Conservation (phyloP, 441 rosid species). For the Aquilaria agallochum region DNA sequence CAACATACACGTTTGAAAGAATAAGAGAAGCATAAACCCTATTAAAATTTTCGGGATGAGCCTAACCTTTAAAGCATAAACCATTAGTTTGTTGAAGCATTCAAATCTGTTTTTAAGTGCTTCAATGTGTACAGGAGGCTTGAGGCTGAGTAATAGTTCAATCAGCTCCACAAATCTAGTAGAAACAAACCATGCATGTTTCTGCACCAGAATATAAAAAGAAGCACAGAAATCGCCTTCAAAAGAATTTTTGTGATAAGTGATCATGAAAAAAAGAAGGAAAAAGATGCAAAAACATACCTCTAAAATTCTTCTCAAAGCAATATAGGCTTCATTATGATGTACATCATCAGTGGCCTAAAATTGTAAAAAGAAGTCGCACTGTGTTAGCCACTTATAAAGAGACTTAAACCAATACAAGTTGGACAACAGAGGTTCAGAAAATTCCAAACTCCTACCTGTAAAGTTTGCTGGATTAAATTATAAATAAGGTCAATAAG, state of each 20-base stretch:
- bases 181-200: slow-evolving; percentile 72
- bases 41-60: background rate
- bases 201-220: slow-evolving; percentile 45
- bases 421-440: background rate
- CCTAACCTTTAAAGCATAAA: slow-evolving; percentile 64
- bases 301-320: slow-evolving; percentile 73
- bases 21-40: no score
- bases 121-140: slow-evolving; percentile 43
- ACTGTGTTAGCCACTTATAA: slow-evolving; percentile 4
- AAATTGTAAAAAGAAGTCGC: slow-evolving; percentile 19
- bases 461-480: slow-evolving; percentile 49
- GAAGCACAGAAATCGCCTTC: slow-evolving; percentile 13
- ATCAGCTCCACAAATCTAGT: slow-evolving; percentile 62
- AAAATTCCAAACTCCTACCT: slow-evolving; percentile 29
- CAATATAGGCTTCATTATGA: slow-evolving; percentile 64
- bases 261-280: slow-evolving; percentile 10
- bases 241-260: slow-evolving; percentile 1
- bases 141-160: slow-evolving; percentile 59
- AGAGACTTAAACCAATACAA: background rate
- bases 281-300: slow-evolving; percentile 28
- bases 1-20: no score
- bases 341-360: slow-evolving; percentile 49
- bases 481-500: slow-evolving; percentile 62
- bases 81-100: slow-evolving; percentile 65
- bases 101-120: slow-evolving; percentile 66